These are phyloP conservation scores for Cryphonectria nitschkei DNA, from an alignment of 2,329 filamentous ascomycete species.

Conservation along the genomic window DNA sequence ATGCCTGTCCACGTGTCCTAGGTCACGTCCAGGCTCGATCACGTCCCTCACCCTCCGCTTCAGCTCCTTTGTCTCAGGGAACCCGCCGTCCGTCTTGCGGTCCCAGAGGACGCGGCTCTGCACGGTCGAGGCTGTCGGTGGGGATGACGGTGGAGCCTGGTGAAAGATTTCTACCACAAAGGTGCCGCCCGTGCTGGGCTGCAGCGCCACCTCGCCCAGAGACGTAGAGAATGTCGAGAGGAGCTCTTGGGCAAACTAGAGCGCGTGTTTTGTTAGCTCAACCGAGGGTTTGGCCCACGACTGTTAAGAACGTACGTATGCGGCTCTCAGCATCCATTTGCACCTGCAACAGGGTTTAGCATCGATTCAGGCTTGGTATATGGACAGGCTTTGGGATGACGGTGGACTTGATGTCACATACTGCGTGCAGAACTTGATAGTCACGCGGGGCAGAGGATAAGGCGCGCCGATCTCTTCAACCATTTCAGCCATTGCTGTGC, in stretches of 20 bases:
- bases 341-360: conserved; percentile 56
- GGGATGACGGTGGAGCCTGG: conserved; percentile 30
- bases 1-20: conserved; percentile 79
- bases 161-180: conserved; percentile 73
- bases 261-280: conserved; percentile 3
- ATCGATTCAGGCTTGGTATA: neutral
- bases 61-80: conserved; percentile 90
- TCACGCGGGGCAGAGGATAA: conserved; percentile 68
- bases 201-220: conserved; percentile 84
- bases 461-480: conserved; percentile 29
- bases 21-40: conserved; percentile 74
- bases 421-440: conserved; percentile 87
- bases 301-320: conserved; percentile 65
- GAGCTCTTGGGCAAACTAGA: conserved; percentile 88
- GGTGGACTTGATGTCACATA: conserved; percentile 1
- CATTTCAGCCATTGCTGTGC: conserved; percentile 31
- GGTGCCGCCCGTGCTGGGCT: conserved; percentile 81
- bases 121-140: conserved; percentile 16
- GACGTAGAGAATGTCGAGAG: conserved; percentile 86
- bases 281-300: neutral
- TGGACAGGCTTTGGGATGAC: neutral
- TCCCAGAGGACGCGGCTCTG: conserved; percentile 74
- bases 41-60: conserved; percentile 84
- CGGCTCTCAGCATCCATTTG: conserved; percentile 86
- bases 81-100: conserved; percentile 82